Conservation (phyloP, 768 basidiomycete species). For the Lactarius deliciosus region DNA sequence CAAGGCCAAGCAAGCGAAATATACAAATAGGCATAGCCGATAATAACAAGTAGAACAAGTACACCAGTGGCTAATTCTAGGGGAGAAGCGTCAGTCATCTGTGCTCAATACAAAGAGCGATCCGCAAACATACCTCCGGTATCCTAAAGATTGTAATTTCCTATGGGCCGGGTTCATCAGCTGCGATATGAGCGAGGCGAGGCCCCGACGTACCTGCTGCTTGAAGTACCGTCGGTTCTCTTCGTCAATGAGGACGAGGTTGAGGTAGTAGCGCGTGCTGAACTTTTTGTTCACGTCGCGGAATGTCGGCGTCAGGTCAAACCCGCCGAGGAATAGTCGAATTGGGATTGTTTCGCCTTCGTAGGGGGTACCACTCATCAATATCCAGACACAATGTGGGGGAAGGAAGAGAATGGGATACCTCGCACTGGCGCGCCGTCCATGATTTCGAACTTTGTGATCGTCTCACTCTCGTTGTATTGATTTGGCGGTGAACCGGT, state of each 20-base stretch:
- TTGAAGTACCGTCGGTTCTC: conserved; percentile 98
- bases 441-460: conserved; percentile 99
- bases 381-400: background rate
- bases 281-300: conserved; percentile 99
- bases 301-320: conserved; percentile 98
- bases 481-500: conserved; percentile 98
- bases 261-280: conserved; percentile 94
- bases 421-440: conserved; percentile 97
- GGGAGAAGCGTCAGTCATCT: background rate
- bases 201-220: conserved; percentile 63
- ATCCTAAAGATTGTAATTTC: conserved; percentile 91
- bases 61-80: conserved; percentile 23
- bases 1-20: background rate
- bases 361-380: background rate
- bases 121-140: conserved; percentile 62
- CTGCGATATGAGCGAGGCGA: background rate
- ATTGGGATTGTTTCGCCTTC: conserved; percentile 98
- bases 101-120: background rate
- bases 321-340: conserved; percentile 94
- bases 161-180: conserved; percentile 35
- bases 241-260: conserved; percentile 95
- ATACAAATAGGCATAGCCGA: conserved; percentile 21
- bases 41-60: conserved; percentile 16
- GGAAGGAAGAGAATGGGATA: conserved; percentile 35
- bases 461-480: conserved; percentile 98